phyloP scores from a whole-genome alignment of 1,284 basidiomycete genomes.

The Flammula alnicola region DNA sequence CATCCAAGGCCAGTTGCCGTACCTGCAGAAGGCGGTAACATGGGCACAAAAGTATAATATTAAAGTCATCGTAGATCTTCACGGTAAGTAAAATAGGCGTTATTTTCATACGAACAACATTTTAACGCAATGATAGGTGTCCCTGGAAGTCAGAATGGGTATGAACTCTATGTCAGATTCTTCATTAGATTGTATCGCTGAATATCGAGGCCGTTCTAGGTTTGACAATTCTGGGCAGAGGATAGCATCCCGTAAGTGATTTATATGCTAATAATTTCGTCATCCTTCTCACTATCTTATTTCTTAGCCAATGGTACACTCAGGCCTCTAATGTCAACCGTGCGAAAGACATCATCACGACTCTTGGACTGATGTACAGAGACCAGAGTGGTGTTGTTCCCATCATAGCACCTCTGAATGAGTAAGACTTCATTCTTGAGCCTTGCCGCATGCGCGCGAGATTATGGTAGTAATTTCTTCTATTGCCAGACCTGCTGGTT shows the following conservation, averaged over 20 bases:
- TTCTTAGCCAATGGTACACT: slow-evolving; percentile 64
- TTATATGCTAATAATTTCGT: neutral
- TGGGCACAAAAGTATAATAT: slow-evolving; percentile 82
- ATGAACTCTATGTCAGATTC: slow-evolving; percentile 22
- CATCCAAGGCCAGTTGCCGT: slow-evolving; percentile 78
- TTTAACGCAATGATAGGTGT: slow-evolving; percentile 51
- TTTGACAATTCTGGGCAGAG: slow-evolving; percentile 86
- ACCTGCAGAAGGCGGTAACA: slow-evolving; percentile 67
- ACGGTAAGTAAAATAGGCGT: too few species aligned
- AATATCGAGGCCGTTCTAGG: slow-evolving; percentile 40
- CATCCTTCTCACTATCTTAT: neutral
- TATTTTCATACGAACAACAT: too few species aligned
- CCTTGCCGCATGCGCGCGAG: too few species aligned
- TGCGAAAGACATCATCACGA: slow-evolving; percentile 69
- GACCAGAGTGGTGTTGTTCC: slow-evolving; percentile 61
- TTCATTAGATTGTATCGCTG: too few species aligned
- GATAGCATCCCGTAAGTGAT: slow-evolving; percentile 50
- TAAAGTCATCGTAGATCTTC: slow-evolving; percentile 83
- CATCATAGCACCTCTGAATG: slow-evolving; percentile 75
- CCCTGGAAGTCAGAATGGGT: slow-evolving; percentile 83
- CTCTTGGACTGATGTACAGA: slow-evolving; percentile 61
- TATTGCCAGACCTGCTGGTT: too few species aligned
- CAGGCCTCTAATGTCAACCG: slow-evolving; percentile 68
- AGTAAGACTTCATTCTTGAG: slow-evolving; percentile 49
- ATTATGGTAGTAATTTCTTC: too few species aligned